These are phyloP conservation scores for Ensete ventricosum DNA, from an alignment of 176 grass and related monocot genomes.

Conservation along the genomic window DNA sequence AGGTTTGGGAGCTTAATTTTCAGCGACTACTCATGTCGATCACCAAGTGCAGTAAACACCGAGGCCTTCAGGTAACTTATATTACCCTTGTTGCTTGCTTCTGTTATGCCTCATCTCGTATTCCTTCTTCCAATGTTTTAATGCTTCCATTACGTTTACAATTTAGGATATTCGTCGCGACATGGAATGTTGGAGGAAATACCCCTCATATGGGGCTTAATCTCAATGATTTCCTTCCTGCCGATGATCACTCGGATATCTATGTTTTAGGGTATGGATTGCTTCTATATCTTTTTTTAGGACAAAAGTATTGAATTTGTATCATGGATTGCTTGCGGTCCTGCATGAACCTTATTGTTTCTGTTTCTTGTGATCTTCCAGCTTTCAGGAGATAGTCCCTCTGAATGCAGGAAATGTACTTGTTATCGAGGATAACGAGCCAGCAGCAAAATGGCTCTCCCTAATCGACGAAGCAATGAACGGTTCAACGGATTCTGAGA, in stretches of 20 bases:
- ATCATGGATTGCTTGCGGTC: not conserved
- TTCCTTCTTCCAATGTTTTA: not conserved
- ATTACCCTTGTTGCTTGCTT: not conserved
- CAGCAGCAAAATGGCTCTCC: slow-evolving; percentile 69
- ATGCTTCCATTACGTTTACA: not conserved
- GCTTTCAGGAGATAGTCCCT: slow-evolving; percentile 75
- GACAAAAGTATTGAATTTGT: not conserved
- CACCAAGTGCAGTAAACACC: slow-evolving; percentile 12
- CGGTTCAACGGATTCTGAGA: slow-evolving; percentile 21
- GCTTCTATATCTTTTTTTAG: not conserved
- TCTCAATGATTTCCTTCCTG: slow-evolving; percentile 52
- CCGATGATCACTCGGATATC: slow-evolving; percentile 45
- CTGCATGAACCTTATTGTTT: not conserved
- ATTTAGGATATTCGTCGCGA: slow-evolving; percentile 44
- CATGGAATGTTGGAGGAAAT: slow-evolving; percentile 54
- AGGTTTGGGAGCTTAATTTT: slow-evolving; percentile 23
- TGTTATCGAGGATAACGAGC: slow-evolving; percentile 84
- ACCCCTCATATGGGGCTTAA: slow-evolving; percentile 34
- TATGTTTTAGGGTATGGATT: slow-evolving; percentile 48
- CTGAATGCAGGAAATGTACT: slow-evolving; percentile 92
- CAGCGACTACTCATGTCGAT: slow-evolving; percentile 24
- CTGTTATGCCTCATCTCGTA: not conserved
- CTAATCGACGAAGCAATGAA: slow-evolving; percentile 89
- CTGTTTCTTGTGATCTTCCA: slow-evolving; percentile 6
- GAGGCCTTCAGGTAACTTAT: slow-evolving; percentile 34